Percentiles rank a stretch among this genome's conserved stretches.
These are phyloP conservation scores for Phytophthora tentaculata DNA, from an alignment of 352 stramenopile species.

Conservation along the genomic window DNA sequence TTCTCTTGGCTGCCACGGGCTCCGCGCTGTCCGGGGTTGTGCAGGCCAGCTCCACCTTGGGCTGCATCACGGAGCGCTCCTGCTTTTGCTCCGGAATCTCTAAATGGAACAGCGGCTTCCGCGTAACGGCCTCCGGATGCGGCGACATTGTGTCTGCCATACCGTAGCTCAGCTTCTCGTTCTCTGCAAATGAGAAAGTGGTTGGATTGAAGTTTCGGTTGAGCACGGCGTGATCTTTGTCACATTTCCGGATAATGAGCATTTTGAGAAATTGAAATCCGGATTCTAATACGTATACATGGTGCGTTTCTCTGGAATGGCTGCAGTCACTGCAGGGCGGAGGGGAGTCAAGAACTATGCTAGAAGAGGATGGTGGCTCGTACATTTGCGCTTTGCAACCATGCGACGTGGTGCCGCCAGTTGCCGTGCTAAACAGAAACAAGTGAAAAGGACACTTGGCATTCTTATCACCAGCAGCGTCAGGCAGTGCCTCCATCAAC, in stretches of 20 bases:
- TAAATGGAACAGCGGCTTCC: constrained; percentile 44
- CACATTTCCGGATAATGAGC: constrained; percentile 23
- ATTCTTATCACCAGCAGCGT: too few species aligned
- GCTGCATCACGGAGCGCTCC: background rate
- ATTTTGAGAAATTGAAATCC: constrained; percentile 10
- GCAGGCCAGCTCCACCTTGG: background rate
- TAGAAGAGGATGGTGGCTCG: too few species aligned
- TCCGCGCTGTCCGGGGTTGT: background rate
- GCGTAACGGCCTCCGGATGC: constrained; percentile 35
- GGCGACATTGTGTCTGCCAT: constrained; percentile 32
- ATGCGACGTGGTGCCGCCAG: background rate
- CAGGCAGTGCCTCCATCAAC: too few species aligned
- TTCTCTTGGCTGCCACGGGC: constrained; percentile 23
- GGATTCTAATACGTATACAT: background rate
- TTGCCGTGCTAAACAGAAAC: too few species aligned
- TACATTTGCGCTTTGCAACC: too few species aligned
- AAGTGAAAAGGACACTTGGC: too few species aligned
- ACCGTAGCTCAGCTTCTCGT: constrained; percentile 20
- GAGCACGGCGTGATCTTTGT: constrained; percentile 29
- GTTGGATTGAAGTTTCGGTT: constrained; percentile 25
- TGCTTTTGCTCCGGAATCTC: constrained; percentile 11
- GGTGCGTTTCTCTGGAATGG: background rate
- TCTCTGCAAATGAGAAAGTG: constrained; percentile 32
- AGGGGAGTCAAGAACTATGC: too few species aligned
- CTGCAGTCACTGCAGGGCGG: too few species aligned